Evolutionary conservation across 176 grass and related monocot species (phyloP), one percentile per base, ranked within the genome.

Genomic region (Oryza glumipatula): DNA sequence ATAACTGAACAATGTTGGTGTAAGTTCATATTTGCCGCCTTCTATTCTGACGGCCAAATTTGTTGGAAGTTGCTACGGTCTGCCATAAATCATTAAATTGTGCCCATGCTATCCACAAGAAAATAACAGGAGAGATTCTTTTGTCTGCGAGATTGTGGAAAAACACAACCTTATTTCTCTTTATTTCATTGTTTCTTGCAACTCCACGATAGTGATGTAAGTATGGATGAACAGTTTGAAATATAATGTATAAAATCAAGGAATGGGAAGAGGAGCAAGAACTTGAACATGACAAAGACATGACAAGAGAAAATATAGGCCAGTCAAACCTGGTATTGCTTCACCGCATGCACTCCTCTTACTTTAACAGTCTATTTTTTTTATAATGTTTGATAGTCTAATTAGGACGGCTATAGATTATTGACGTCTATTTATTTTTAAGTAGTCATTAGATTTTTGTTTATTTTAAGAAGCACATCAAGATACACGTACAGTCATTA

Each of bases 281-380:
- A 32, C n/a, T 44, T 60, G 73, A 77, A 73, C 33, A 74, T 47
- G 47, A 84, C 14, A 77, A 69, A 60, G 65, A 58, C n/a, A 69
- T 69, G 73, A 69, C 47, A n/a, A 43, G 21, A 70, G 32, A 19
- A 36, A 30, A 67, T 52, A 51, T 58, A 74, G 60, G 33, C 16
- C 3, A 41, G 39, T 41, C 39, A 41, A 86, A 68, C 4, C 32
- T 32, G 14, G 14, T 17, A 15, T 41, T 35, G 47, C 54, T 72
- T 66, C 13, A 21, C 36, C 22, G 9, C 39, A 41, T 41, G 39
- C 21, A 56, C 51, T 16, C 45, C 45, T 72, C n/a, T 21, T 19
- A 33, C 11, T 69, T 54, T 49, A 14, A 38, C 30, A 22, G 58
- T 80, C 76, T 60, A 73, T 21, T 41, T 41, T 22, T 21, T 60